Evolutionary conservation across 2,329 filamentous ascomycete genomes (phyloP).

Genomic region (Didymella arachidicola): DNA sequence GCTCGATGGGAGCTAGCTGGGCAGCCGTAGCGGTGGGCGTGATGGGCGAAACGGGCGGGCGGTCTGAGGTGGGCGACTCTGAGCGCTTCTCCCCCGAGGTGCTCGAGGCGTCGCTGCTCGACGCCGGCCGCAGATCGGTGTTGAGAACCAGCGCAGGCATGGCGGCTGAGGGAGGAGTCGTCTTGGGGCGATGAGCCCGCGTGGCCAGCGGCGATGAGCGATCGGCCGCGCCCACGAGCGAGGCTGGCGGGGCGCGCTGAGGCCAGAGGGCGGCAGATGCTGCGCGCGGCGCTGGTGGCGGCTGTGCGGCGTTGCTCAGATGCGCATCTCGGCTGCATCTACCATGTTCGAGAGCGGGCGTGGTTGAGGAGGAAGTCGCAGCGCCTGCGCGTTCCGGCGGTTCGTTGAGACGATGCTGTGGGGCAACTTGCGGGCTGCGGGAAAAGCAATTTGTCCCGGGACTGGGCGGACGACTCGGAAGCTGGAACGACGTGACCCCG

Average conservation of each 20-base stretch:
- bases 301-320: slow-evolving; percentile 16
- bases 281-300: slow-evolving; percentile 10
- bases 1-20: slow-evolving; percentile 44
- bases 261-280: slow-evolving; percentile 8
- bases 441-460: slow-evolving; percentile 14
- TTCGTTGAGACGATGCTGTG: slow-evolving; percentile 12
- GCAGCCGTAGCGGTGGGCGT: slow-evolving; percentile 49
- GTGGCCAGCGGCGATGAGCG: neutral
- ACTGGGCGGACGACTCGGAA: slow-evolving; percentile 9
- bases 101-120: slow-evolving; percentile 38
- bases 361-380: slow-evolving; percentile 7
- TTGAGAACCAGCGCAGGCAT: slow-evolving; percentile 51
- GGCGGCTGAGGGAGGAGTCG: slow-evolving; percentile 36
- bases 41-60: slow-evolving; percentile 52
- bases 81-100: slow-evolving; percentile 35
- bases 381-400: slow-evolving; percentile 12
- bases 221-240: slow-evolving; percentile 12
- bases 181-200: slow-evolving; percentile 28
- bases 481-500: neutral
- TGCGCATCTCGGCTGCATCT: slow-evolving; percentile 10
- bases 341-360: slow-evolving; percentile 15
- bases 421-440: slow-evolving; percentile 14
- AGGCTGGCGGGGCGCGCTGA: slow-evolving; percentile 12
- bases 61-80: slow-evolving; percentile 44
- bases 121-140: slow-evolving; percentile 36